Evolutionary conservation across 2,329 filamentous ascomycete species (phyloP), one percentile per base, ranked within the genome.

Genomic region (Tolypocladium tundrense): DNA sequence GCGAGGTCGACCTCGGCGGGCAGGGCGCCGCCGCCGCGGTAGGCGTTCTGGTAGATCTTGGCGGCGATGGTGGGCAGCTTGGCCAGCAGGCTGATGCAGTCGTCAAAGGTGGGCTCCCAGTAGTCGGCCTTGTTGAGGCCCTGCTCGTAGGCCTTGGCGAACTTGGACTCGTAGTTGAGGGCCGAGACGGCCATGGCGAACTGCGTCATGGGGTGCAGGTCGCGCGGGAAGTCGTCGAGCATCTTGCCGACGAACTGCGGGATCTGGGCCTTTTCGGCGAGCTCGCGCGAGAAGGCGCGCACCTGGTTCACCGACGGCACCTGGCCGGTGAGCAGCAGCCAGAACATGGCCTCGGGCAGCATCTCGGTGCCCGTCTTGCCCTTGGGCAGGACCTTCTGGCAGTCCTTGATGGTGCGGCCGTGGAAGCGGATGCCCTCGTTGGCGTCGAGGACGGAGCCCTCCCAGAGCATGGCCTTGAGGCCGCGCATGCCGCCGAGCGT

Each of bases 291-390:
- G 67, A 99, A 86, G 51, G 77, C 79, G 67, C 93, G 89, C 62
- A 94, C 85, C 75, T 99, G 94, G 61, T 78, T 78, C 27, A 86
- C 88, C 1, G 88, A 90, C 31, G 94, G 94, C 27, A 97, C 89
- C 74, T 95, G 83, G 60, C 94, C 94, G 11, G 94, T 99, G 66
- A 99, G 81, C 55, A 99, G 85, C 48, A 97, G 85, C 94, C 94
- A 99, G 82, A 99, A 99, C 94, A 99, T 99, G 74, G 93, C 87
- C 76, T 99, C 94, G 53, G 94, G 94, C 14, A 97, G 84, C 94
- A 97, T 99, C 77, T 97, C 93, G 7, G 91, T 95, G 67, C 93
- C 91, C 3, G 88, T 85, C 60, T 83, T 91, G 65, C 93, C 94
- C 80, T 97, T 97, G 71, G 94, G 92, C 19, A 97, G 85, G 73